phyloP scores from a whole-genome alignment of 345 rosid species.

The Odontarrhena argentea region DNA sequence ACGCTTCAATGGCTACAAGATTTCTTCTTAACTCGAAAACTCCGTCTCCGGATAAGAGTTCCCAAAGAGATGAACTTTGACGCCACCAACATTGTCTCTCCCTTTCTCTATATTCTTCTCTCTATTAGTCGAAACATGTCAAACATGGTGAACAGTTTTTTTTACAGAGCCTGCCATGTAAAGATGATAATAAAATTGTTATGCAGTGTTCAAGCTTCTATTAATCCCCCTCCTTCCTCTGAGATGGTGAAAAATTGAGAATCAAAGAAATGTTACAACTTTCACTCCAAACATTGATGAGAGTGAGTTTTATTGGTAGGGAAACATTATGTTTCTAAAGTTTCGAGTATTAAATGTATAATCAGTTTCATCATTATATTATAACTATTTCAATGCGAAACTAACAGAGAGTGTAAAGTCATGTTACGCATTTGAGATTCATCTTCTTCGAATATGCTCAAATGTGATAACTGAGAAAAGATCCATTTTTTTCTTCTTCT shows the following conservation, averaged over 20 bases:
- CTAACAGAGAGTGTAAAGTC: slow-evolving; percentile 10
- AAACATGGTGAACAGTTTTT: slow-evolving; percentile 23
- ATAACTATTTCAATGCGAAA: background rate
- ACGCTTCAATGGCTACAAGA: slow-evolving; percentile 73
- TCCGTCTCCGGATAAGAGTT: slow-evolving; percentile 33
- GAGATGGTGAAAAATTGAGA: slow-evolving; percentile 8
- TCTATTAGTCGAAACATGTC: slow-evolving; percentile 23
- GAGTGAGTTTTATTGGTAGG: background rate
- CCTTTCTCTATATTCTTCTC: slow-evolving; percentile 17
- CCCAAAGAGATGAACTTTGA: slow-evolving; percentile 63
- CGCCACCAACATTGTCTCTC: background rate
- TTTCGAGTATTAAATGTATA: slow-evolving; percentile 16
- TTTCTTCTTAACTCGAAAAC: slow-evolving; percentile 53
- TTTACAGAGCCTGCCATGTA: slow-evolving; percentile 35
- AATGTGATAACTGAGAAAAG: slow-evolving; percentile 29
- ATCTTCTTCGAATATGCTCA: background rate
- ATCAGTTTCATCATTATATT: slow-evolving; percentile 13
- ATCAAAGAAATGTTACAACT: slow-evolving; percentile 10
- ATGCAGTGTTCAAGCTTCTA: slow-evolving; percentile 23
- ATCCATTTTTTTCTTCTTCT: slow-evolving; percentile 15
- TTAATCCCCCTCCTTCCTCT: background rate
- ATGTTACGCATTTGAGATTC: slow-evolving; percentile 24
- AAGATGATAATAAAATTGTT: slow-evolving; percentile 32
- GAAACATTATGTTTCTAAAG: slow-evolving; percentile 17
- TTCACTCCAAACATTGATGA: slow-evolving; percentile 10